Percentiles rank a stretch among this genome's conserved stretches.
Evolutionary conservation across 2,329 filamentous ascomycete species (phyloP).

Genomic region (Monosporascus sp.): DNA sequence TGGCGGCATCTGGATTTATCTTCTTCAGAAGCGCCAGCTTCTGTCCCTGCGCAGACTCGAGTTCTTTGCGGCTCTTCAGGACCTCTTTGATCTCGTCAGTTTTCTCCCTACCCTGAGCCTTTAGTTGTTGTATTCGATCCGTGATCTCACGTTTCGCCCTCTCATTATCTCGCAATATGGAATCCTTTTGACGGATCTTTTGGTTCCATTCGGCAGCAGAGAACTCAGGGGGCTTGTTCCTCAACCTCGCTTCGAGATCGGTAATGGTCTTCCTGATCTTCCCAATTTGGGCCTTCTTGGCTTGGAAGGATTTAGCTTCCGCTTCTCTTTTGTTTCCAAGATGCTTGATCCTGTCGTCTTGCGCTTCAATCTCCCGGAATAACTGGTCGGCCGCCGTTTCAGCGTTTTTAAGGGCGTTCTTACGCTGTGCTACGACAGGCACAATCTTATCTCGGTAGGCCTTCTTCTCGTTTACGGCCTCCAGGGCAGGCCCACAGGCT

Average conservation of each 20-base stretch:
- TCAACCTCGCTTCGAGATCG: slow-evolving; percentile 56
- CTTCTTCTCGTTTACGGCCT: slow-evolving; percentile 65
- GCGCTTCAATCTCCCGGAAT: slow-evolving; percentile 25
- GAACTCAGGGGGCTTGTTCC: slow-evolving; percentile 61
- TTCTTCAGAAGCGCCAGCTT: slow-evolving; percentile 61
- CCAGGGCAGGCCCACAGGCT: slow-evolving; percentile 59
- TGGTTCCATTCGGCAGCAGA: slow-evolving; percentile 67
- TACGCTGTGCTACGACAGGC: slow-evolving; percentile 49
- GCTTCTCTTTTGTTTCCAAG: slow-evolving; percentile 43
- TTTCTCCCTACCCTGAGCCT: slow-evolving; percentile 36
- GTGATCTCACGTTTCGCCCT: slow-evolving; percentile 33
- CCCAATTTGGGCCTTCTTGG: slow-evolving; percentile 35
- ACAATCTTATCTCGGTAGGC: slow-evolving; percentile 57
- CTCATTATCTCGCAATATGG: slow-evolving; percentile 48
- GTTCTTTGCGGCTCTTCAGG: slow-evolving; percentile 46
- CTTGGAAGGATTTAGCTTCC: slow-evolving; percentile 43
- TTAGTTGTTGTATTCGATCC: slow-evolving; percentile 32
- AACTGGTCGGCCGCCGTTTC: slow-evolving; percentile 47
- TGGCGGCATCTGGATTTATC: slow-evolving; percentile 57
- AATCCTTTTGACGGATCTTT: slow-evolving; percentile 60
- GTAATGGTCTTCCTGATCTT: slow-evolving; percentile 53
- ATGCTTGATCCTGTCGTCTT: slow-evolving; percentile 39
- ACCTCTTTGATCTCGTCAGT: slow-evolving; percentile 33
- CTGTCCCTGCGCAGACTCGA: slow-evolving; percentile 72
- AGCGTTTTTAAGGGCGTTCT: slow-evolving; percentile 45